Evolutionary conservation across 1,139 yeast species (phyloP), one percentile per base, ranked within the genome.

Genomic region (Waltiozyma sp.): DNA sequence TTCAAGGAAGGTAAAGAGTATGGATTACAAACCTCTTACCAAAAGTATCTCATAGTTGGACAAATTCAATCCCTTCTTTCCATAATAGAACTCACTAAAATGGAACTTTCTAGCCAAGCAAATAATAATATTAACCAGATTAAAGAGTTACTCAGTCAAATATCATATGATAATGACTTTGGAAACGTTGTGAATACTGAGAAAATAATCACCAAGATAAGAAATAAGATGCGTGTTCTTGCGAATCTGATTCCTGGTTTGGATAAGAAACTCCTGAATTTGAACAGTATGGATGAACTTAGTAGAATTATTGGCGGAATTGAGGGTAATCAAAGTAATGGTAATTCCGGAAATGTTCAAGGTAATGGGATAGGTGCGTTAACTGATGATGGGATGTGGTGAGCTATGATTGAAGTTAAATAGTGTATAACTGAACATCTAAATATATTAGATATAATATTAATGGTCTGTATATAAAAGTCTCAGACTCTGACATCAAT

Each of bases 21-120:
- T 54, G 95, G 95, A 0, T 69, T 81, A 42, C 93, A 85, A 55
- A 80, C 87, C 0, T 93, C 88, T 0, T 83, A 76, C 55, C 89
- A 82, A 59, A 64, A 89, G 47, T 81, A 72, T 51, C 54, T 80
- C 14, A 61, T 81, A 0, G 58, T 83, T 3, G 94, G 94, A 0
- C 75, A 80, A 43, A 68, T 84, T 6, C 62, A 66, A 40, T 86
- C 86, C 7, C 59, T 83, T 6, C 56, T 74, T 1, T 64, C 64
- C 8, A 59, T 63, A 0, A 26, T 49, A 7, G 38, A 38, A 3
- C n/a, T 5, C 2, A 36, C 41, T 13, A 14, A 49, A 10, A 40
- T 18, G 11, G 34, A 39, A 44, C 36, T 48, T 1, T 38, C 51
- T 1, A 1, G 35, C 50, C 41, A 54, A 47, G 35, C 48, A 43